Conservation (phyloP, 495 filamentous ascomycete genomes). For the Eremomyces bilateralis region DNA sequence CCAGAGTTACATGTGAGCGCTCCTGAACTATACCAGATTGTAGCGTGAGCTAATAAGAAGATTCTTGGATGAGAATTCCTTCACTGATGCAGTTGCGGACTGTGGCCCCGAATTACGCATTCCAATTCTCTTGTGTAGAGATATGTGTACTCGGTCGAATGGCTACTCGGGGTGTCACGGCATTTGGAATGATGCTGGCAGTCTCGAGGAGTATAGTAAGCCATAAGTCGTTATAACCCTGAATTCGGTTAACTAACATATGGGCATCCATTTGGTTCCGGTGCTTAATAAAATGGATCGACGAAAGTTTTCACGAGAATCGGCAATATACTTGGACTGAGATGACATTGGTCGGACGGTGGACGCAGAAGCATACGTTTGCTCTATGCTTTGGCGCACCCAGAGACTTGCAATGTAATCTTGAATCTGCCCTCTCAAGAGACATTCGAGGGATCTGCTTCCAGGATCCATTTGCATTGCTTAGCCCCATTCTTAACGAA, state of each 20-base stretch:
- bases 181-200: background rate
- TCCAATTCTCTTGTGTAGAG: background rate
- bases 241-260: background rate
- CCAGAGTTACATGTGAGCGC: no score
- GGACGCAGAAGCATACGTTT: background rate
- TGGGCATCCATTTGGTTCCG: background rate
- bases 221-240: background rate
- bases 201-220: background rate
- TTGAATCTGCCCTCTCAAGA: background rate
- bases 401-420: background rate
- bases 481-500: conserved; percentile 9
- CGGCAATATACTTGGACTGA: conserved; percentile 15
- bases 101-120: no score
- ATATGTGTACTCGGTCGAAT: background rate
- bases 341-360: background rate
- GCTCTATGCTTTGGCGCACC: background rate
- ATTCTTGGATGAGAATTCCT: no score
- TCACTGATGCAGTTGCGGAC: no score
- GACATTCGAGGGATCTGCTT: background rate
- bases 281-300: conserved; percentile 1
- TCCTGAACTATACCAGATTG: no score
- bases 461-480: conserved; percentile 7
- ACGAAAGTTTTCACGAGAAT: conserved; percentile 17
- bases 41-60: no score
- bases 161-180: background rate